Evolutionary conservation across 2,329 filamentous ascomycete species (phyloP), one percentile per base, ranked within the genome.

Genomic region (Chrysoporthe austroafricana): DNA sequence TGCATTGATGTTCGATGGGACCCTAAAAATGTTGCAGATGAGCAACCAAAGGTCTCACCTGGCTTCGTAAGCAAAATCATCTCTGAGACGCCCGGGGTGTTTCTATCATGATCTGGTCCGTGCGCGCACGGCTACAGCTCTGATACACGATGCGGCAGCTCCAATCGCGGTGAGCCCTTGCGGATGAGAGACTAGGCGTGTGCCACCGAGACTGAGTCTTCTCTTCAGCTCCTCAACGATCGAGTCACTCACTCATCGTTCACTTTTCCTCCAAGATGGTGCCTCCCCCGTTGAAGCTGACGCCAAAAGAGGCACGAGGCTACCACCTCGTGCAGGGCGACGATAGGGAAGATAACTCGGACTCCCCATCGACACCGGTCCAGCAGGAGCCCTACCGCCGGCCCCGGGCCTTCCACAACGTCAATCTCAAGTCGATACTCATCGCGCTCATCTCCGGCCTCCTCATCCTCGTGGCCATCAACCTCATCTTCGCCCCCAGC

Each of bases 361-460:
- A 69, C n/a, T 63, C 26, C 18, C 46, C 69, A 7, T 44, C 63
- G 18, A 63, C 67, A 21, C 63, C 64, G 21, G 46, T 57, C 43
- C 46, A 54, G 56, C 65, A 52, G 42, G 64, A 32, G 2, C 48
- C 68, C 32, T 66, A 70, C 66, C 14, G 26, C 60, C 67, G 48
- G 69, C 43, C 70, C 66, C 8, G 68, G 67, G 4, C 64, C 21
- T 61, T 63, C 60, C 68, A 62, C 32, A 65, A 39, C 11, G 9
- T 70, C 54, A 70, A 54, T 59, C 66, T 62, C 26, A 72, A 72
- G 65, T 69, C 70, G 1, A 63, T 70, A 3, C 67, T 71, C 56
- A 66, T 73, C 18, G 67, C 71, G 21, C 58, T 75, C 65, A 62
- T 72, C 56, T 71, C 72, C 14, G 71, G 68, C 59, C 36, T 74